phyloP scores from a whole-genome alignment of 139 green algal species.

The Chlamydomonas asymmetrica region DNA sequence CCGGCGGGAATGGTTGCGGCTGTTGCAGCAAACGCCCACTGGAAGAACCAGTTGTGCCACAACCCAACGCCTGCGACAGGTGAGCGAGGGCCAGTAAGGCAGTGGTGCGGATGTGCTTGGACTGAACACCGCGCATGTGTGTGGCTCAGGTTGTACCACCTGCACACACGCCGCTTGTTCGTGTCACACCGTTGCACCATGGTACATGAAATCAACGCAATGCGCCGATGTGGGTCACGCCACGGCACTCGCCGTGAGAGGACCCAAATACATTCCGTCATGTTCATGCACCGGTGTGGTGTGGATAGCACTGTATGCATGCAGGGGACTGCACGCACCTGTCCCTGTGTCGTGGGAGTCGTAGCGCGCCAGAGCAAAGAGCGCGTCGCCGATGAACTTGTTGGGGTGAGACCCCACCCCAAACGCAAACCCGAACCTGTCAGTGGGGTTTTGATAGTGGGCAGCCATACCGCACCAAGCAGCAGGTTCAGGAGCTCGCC shows the following conservation, averaged over 20 bases:
- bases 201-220: no score
- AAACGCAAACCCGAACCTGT: conserved; percentile 40
- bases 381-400: conserved; percentile 42
- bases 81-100: neutral
- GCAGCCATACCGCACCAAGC: neutral
- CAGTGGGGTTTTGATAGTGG: neutral
- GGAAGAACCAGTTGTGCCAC: conserved; percentile 48
- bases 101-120: no score
- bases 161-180: no score
- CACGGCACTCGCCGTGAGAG: no score
- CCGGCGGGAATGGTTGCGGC: conserved; percentile 51
- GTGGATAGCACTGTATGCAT: no score
- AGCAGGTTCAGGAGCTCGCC: neutral
- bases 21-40: conserved; percentile 61
- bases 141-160: no score
- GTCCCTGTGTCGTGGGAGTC: conserved; percentile 10
- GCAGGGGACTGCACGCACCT: neutral
- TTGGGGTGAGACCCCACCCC: conserved; percentile 6
- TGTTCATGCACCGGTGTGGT: no score
- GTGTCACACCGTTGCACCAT: neutral
- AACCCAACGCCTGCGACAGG: neutral
- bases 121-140: no score
- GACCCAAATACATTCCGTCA: no score
- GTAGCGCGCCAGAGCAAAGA: conserved; percentile 28
- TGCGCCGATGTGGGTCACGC: no score